phyloP scores from a whole-genome alignment of 495 filamentous ascomycete species.

The Xylaria cubensis region DNA sequence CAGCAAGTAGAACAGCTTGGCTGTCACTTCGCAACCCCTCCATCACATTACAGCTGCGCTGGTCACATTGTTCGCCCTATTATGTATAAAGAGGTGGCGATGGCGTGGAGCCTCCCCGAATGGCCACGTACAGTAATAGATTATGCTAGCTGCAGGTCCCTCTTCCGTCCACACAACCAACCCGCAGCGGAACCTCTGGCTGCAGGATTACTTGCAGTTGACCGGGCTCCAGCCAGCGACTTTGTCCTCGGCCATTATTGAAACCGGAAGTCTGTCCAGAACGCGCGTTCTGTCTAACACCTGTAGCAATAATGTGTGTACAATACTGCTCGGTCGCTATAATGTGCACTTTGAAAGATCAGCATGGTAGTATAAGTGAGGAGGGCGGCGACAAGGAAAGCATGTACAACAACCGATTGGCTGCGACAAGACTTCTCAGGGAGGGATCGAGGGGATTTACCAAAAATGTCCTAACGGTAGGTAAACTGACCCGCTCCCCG shows the following conservation, averaged over 20 bases:
- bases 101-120: slow-evolving; percentile 12
- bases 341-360: not conserved
- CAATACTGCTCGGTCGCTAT: not conserved
- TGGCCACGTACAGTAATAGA: slow-evolving; percentile 25
- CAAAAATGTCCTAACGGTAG: not conserved
- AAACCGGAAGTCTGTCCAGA: not conserved
- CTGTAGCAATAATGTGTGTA: not conserved
- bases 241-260: not conserved
- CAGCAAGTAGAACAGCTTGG: not conserved
- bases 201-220: slow-evolving; percentile 17
- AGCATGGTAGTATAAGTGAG: not conserved
- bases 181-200: slow-evolving; percentile 13
- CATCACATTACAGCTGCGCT: slow-evolving; percentile 18
- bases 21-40: slow-evolving; percentile 6
- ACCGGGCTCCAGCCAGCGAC: not conserved
- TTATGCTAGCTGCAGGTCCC: slow-evolving; percentile 16
- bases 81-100: slow-evolving; percentile 17
- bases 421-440: not conserved
- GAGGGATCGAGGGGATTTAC: not conserved
- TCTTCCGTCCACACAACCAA: not conserved
- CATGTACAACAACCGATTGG: not conserved
- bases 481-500: not conserved
- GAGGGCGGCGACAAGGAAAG: not conserved
- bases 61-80: not conserved
- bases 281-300: not conserved